A percentile compares a stretch with the other conserved stretches of the same genome.
phyloP scores from a whole-genome alignment of 257 asterid species.

The Plantago elongata region DNA sequence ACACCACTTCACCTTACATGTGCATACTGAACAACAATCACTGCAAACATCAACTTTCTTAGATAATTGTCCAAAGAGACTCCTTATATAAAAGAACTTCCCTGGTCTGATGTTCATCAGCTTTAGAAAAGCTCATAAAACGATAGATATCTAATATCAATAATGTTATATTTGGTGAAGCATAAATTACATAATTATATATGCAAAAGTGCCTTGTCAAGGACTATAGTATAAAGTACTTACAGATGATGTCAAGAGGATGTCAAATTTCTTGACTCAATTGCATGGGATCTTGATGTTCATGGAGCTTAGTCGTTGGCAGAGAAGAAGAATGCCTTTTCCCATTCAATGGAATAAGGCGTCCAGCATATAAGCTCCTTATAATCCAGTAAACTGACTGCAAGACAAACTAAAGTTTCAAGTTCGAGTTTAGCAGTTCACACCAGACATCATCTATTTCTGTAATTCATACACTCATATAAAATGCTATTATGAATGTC shows the following conservation, averaged over 20 bases:
- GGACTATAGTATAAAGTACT: slow-evolving; percentile 17
- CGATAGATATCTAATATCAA: too few relatives aligned
- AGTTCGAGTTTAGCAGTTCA: slow-evolving; percentile 8
- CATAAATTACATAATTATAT: background rate
- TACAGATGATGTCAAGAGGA: slow-evolving; percentile 11
- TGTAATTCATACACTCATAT: background rate
- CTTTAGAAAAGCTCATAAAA: too few relatives aligned
- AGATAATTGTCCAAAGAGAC: too few relatives aligned
- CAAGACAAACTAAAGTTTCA: slow-evolving; percentile 24
- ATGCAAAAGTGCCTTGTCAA: background rate
- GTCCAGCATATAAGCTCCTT: slow-evolving; percentile 60
- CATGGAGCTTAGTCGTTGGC: slow-evolving; percentile 32
- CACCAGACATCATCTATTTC: background rate
- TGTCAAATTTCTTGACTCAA: slow-evolving; percentile 64
- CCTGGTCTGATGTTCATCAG: too few relatives aligned
- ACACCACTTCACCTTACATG: too few relatives aligned
- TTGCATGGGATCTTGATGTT: slow-evolving; percentile 30
- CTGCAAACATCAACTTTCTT: too few relatives aligned
- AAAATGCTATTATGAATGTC: background rate
- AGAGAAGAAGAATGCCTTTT: slow-evolving; percentile 21
- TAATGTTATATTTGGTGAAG: background rate
- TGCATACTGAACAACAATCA: too few relatives aligned
- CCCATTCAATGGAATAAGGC: slow-evolving; percentile 51
- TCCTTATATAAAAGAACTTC: too few relatives aligned
- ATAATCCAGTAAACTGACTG: slow-evolving; percentile 71